Evolutionary conservation across 495 filamentous ascomycete genomes (phyloP).

Genomic region (Lasiosphaeria ovina): DNA sequence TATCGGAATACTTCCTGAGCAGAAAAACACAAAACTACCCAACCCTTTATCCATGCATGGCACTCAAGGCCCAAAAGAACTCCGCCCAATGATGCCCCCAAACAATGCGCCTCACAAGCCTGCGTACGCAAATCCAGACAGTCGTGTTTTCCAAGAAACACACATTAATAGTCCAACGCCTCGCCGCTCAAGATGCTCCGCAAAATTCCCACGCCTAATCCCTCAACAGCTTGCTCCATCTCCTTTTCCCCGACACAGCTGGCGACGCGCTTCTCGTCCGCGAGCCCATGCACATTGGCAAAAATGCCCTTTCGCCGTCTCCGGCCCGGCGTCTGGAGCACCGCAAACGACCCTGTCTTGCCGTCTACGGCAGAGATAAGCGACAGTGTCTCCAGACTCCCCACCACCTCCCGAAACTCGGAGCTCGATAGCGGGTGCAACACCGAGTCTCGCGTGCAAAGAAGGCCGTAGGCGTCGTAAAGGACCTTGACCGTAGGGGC

Average conservation of each 20-base stretch:
- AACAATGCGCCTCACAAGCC: too few relatives aligned
- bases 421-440: constrained; percentile 82
- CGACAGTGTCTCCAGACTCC: constrained; percentile 79
- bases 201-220: constrained; percentile 58
- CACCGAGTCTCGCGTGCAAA: constrained; percentile 80
- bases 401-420: constrained; percentile 93
- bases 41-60: too few relatives aligned
- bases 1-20: too few relatives aligned
- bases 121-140: too few relatives aligned
- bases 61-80: too few relatives aligned
- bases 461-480: constrained; percentile 71
- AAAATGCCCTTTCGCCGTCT: constrained; percentile 32
- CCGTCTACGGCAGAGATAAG: constrained; percentile 76
- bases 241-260: constrained; percentile 78
- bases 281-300: constrained; percentile 32
- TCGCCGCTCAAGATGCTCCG: constrained; percentile 54
- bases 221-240: constrained; percentile 64
- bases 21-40: too few relatives aligned
- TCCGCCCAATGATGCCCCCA: too few relatives aligned
- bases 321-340: constrained; percentile 39
- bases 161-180: constrained; percentile 38
- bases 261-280: constrained; percentile 68
- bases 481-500: constrained; percentile 76
- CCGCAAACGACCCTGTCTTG: constrained; percentile 60
- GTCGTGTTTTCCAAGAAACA: too few relatives aligned